Evolutionary conservation across 371 early-diverging fungal genomes (phyloP).

Genomic region (Circinella umbellata): DNA sequence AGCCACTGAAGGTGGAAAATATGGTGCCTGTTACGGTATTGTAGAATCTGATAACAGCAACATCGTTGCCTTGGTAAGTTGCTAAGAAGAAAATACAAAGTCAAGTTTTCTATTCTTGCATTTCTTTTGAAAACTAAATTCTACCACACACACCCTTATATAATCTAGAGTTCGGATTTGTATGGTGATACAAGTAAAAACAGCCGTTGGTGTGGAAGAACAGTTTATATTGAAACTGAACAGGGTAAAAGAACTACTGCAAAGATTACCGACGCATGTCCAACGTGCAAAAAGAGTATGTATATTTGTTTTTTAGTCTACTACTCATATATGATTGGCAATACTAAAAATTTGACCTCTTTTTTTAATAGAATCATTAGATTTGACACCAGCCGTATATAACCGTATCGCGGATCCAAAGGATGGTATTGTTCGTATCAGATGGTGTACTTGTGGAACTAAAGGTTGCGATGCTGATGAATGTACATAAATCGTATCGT

Average conservation of each 20-base stretch:
- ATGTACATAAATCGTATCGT: background rate
- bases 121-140: background rate
- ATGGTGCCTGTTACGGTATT: background rate
- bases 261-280: background rate
- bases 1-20: background rate
- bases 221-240: background rate
- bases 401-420: background rate
- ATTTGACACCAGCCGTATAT: background rate
- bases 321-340: no score
- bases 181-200: background rate
- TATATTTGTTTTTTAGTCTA: background rate
- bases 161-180: background rate
- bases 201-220: background rate
- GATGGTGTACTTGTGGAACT: constrained; percentile 5
- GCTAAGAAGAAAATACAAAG: no score
- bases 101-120: no score
- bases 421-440: background rate
- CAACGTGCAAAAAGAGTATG: background rate
- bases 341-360: no score
- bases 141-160: background rate
- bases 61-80: constrained; percentile 2
- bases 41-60: background rate
- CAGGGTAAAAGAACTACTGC: background rate
- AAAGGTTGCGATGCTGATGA: background rate
- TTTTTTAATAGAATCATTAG: background rate